Base-by-base conservation (phyloP, 345 rosid species). In the Citrus medica region DNA sequence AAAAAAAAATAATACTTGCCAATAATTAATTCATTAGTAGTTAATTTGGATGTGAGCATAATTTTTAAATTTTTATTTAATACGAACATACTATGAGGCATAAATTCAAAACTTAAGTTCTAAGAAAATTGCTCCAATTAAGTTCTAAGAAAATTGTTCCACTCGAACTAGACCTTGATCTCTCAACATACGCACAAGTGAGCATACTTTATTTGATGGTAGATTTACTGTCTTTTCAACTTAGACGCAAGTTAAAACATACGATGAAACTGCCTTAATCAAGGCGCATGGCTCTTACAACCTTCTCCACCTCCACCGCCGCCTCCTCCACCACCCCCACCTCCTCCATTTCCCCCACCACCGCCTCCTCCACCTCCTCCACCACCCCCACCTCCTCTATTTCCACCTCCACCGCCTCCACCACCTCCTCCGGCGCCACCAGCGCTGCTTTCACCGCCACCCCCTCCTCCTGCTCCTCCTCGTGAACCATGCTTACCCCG, bases 341-440 rank as follows among this genome's bases (percentile, higher is more conserved):
- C 74, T 0, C 76, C 72, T 0, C 79, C 76, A 0, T 7, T 7
- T 38, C 42, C 10, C 0, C 42, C 1, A 0, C 42, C 42, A 7
- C 9, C 42, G 9, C 67, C 78, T 0, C 79, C 82, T 0, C 73
- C 74, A 0, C 81, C 81, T 0, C 78, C 68, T 2, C 78, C 67
- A 14, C 74, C 79, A n/a, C 83, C 79, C 19, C 19, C 75, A 61
- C 69, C 78, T 27, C 38, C 7, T 35, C 8, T 8, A 5, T 6
- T 6, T 35, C 8, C 38, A 2, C 7, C 7, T 7, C 51, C 40
- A 30, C 32, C 32, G 32, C 30, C 30, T 28, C 30, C 30, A 28
- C 32, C 32, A 30, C 32, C 32, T 30, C 32, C 4, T 30, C 32
- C 32, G 32, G 32, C 4, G 0, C 32, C 32, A 3, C 78, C 82